Base-by-base conservation (phyloP, 768 basidiomycete genomes). In the Sporobolomyces pararoseus region DNA sequence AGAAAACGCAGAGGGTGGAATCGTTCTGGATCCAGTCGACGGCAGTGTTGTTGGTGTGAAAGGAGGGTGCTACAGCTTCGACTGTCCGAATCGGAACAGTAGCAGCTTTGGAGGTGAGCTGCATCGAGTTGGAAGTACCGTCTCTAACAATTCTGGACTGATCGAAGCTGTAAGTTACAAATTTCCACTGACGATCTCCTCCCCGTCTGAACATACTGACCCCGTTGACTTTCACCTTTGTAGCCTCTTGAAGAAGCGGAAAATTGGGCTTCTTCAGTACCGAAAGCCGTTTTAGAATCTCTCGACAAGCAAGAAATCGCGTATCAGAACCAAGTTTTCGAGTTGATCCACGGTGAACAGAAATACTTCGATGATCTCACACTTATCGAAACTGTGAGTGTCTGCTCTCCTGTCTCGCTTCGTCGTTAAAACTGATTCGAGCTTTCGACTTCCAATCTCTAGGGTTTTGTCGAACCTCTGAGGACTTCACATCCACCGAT, bases 331-430 rank as follows among this genome's bases (percentile, higher is more conserved):
- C 54, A 87, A 46, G 94, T 99, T 65, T 87, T 89, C 77, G 91
- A 91, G 77, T 84, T 94, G 44, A 90, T 98, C 73, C 84, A 84
- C 72, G 88, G 90, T 75, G 95, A 98, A 78, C 87, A 91, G 72
- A 88, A 91, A 76, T 96, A 94, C 77, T 81, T 91, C 50, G 86
- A 87, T 64, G 95, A 99, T 76, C 83, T 99, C 12, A 88, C 91
- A 68, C 83, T 87, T 2, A 85, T 96, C 51, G 90, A 95, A 77
- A 82, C 84, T 21, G 86, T 89, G 49, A 82, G 78, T 51, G 7
- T 81, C 83, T 65, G 4, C 19, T 42, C 27, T 50, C 46, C 12
- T 23, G 13, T 10, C 19, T 17, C 19, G 21, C 12, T 31, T 4
- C 35, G 42, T 7, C 55, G 9, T 29, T 42, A 42, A n/a, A 10